phyloP scores from a whole-genome alignment of 192 early-diverging fungal species.

The Umbelopsis ramanniana region DNA sequence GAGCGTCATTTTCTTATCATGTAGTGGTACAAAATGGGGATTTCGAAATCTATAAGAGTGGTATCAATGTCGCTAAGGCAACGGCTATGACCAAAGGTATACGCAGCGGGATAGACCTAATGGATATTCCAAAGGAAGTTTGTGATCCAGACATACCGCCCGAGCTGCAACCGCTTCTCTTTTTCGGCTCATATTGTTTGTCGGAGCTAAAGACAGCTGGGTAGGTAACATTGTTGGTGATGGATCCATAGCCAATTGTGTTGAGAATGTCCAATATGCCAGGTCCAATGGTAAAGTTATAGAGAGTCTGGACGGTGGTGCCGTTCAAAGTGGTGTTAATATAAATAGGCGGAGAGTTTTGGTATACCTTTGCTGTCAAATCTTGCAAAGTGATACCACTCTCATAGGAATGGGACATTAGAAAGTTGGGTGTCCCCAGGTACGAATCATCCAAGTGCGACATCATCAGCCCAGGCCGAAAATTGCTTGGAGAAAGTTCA shows the following conservation, averaged over 20 bases:
- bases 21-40: no score
- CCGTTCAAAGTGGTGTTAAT: conserved; percentile 26
- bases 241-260: conserved; percentile 40
- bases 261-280: conserved; percentile 41
- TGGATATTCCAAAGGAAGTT: background rate
- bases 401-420: conserved; percentile 28
- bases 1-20: no score
- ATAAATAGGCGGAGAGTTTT: conserved; percentile 13
- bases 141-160: background rate
- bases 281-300: conserved; percentile 40
- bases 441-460: conserved; percentile 42
- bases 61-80: background rate
- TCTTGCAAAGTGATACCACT: conserved; percentile 33
- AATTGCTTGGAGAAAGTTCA: conserved; percentile 15
- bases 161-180: background rate
- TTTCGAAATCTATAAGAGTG: no score
- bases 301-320: conserved; percentile 10
- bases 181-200: conserved; percentile 9
- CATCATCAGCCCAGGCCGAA: conserved; percentile 29
- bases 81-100: background rate
- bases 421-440: conserved; percentile 33
- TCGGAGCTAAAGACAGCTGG: conserved; percentile 17
- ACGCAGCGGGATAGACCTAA: background rate
- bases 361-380: conserved; percentile 17
- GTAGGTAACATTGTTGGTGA: conserved; percentile 31